Evolutionary conservation across 371 early-diverging fungal species (phyloP).

Genomic region (Mortierella sp.): DNA sequence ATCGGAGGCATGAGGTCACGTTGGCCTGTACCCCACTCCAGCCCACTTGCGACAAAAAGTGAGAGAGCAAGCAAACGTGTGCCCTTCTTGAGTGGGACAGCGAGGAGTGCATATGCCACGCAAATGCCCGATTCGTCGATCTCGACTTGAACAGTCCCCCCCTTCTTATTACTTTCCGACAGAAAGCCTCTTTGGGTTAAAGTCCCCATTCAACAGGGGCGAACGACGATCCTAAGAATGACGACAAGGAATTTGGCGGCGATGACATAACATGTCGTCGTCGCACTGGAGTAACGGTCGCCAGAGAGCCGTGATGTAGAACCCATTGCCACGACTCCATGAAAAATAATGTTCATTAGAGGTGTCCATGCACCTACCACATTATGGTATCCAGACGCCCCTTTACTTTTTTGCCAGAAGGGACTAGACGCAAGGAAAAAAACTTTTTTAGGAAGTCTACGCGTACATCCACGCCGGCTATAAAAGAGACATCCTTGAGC

Average conservation of each 20-base stretch:
- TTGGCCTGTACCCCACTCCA: neutral
- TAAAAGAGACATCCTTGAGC: neutral
- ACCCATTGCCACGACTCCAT: neutral
- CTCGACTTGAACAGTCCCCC: neutral
- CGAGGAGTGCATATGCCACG: neutral
- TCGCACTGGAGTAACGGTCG: neutral
- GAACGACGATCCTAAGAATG: neutral
- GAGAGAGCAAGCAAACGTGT: too few species aligned
- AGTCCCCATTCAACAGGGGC: neutral
- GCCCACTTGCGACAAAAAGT: neutral
- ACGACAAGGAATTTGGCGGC: neutral
- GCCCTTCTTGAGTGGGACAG: neutral
- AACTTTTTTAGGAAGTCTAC: neutral
- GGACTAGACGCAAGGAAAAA: neutral
- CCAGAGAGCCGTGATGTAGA: neutral
- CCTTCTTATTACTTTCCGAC: neutral
- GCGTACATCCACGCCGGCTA: neutral
- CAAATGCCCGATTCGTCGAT: neutral
- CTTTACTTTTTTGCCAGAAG: neutral
- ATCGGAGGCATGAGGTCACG: neutral
- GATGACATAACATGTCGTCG: neutral
- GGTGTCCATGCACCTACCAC: neutral
- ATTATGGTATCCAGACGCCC: neutral
- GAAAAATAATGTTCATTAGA: neutral
- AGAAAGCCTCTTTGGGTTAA: neutral